Conservation (phyloP, 2,329 filamentous ascomycete species). For the Lecanicillium sp. region DNA sequence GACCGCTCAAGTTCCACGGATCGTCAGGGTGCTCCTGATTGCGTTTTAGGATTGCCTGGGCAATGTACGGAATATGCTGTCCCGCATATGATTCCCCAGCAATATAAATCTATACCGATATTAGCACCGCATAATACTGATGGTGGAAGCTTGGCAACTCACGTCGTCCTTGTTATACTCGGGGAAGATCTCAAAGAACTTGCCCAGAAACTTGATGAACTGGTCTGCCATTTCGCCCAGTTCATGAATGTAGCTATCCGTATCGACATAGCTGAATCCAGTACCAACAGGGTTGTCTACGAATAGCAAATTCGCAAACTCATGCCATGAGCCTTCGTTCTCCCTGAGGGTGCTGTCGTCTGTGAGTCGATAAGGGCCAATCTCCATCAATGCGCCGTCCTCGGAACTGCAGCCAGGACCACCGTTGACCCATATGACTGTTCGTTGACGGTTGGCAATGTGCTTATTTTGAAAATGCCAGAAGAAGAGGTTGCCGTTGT, state of each 20-base stretch:
- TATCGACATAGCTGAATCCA: constrained; percentile 92
- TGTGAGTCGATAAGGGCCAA: constrained; percentile 84
- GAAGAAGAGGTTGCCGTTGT: constrained; percentile 94
- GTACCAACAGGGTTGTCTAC: constrained; percentile 96
- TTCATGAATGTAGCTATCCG: constrained; percentile 77
- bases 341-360: constrained; percentile 63
- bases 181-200: constrained; percentile 85
- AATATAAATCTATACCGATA: constrained; percentile 67
- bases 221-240: constrained; percentile 83
- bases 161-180: constrained; percentile 91
- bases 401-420: constrained; percentile 96
- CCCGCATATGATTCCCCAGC: constrained; percentile 96
- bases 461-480: constrained; percentile 97
- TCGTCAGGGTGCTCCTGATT: constrained; percentile 55
- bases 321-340: constrained; percentile 96
- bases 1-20: constrained; percentile 70
- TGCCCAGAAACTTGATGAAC: constrained; percentile 82
- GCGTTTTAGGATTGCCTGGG: constrained; percentile 79
- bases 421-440: constrained; percentile 94
- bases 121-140: constrained; percentile 12
- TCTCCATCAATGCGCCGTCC: constrained; percentile 92
- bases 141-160: constrained; percentile 30
- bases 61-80: constrained; percentile 95
- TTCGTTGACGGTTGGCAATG: constrained; percentile 84
- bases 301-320: constrained; percentile 94